Conservation (phyloP, 164 flowering plant genomes). For the Vitis labrusca region DNA sequence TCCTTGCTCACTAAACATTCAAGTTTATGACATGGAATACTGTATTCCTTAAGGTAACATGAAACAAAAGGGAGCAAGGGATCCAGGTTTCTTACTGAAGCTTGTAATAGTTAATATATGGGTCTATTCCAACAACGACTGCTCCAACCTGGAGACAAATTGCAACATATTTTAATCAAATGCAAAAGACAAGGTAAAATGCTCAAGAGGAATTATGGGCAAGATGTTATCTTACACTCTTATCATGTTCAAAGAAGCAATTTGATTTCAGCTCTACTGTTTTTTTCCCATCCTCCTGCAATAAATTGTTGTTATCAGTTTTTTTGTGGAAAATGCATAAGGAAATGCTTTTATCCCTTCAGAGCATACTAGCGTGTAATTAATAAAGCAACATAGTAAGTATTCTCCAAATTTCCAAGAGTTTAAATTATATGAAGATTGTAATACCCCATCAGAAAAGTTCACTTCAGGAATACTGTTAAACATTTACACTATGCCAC, state of each 20-base stretch:
- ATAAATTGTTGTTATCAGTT: slow-evolving; percentile 7
- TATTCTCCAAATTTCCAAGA: too few relatives aligned
- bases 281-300: slow-evolving; percentile 85
- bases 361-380: too few relatives aligned
- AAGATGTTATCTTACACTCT: slow-evolving; percentile 60
- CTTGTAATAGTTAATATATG: slow-evolving; percentile 80
- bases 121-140: slow-evolving; percentile 93
- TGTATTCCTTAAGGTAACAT: not conserved
- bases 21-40: not conserved
- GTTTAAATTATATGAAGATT: too few relatives aligned
- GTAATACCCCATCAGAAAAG: too few relatives aligned
- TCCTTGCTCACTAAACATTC: not conserved
- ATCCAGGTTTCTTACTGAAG: slow-evolving; percentile 68
- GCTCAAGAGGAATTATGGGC: slow-evolving; percentile 2
- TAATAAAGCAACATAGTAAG: too few relatives aligned
- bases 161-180: slow-evolving; percentile 4
- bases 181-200: slow-evolving; percentile 1
- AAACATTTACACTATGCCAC: too few relatives aligned
- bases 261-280: slow-evolving; percentile 51
- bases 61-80: slow-evolving; percentile 6
- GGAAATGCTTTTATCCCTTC: not conserved
- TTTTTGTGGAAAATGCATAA: not conserved
- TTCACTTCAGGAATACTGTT: too few relatives aligned
- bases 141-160: slow-evolving; percentile 82
- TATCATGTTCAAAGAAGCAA: slow-evolving; percentile 72